These are phyloP conservation scores for Phytophthora parvispora DNA, from an alignment of 352 stramenopile species.

Conservation along the genomic window DNA sequence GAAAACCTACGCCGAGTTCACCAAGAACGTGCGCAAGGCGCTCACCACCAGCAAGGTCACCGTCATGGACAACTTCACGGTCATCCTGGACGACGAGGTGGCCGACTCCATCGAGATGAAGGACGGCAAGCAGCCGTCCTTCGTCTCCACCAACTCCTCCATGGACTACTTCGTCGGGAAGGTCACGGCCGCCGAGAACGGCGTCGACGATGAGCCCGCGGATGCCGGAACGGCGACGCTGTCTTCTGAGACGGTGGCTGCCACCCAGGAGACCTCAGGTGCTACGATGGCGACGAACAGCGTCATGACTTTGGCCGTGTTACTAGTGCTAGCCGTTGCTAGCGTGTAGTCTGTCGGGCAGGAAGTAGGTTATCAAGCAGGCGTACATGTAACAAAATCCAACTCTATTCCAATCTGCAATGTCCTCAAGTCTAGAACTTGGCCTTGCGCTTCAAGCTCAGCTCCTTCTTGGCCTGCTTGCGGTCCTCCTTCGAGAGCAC, in stretches of 20 bases:
- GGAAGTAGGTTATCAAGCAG: slow-evolving; percentile 27
- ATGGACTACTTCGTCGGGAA: slow-evolving; percentile 40
- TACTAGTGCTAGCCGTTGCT: slow-evolving; percentile 10
- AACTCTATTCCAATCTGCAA: slow-evolving; percentile 38
- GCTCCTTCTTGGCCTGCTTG: slow-evolving; percentile 84
- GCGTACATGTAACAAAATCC: slow-evolving; percentile 37
- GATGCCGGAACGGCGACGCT: background rate
- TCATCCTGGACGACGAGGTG: slow-evolving; percentile 35
- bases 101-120: slow-evolving; percentile 39
- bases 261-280: slow-evolving; percentile 16
- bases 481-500: slow-evolving; percentile 88
- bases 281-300: background rate
- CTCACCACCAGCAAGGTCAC: slow-evolving; percentile 50
- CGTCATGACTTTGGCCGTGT: slow-evolving; percentile 9
- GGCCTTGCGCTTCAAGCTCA: slow-evolving; percentile 83
- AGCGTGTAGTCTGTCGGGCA: slow-evolving; percentile 10
- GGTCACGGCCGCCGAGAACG: slow-evolving; percentile 32
- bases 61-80: slow-evolving; percentile 52
- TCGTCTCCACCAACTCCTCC: slow-evolving; percentile 39
- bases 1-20: slow-evolving; percentile 58
- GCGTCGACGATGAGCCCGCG: slow-evolving; percentile 12
- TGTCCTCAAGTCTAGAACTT: slow-evolving; percentile 66
- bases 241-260: slow-evolving; percentile 24
- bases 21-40: slow-evolving; percentile 46
- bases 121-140: slow-evolving; percentile 40